Percentiles rank a stretch among this genome's conserved stretches.
Evolutionary conservation across 139 green algal species (phyloP).

Genomic region (Chlorella sp.): DNA sequence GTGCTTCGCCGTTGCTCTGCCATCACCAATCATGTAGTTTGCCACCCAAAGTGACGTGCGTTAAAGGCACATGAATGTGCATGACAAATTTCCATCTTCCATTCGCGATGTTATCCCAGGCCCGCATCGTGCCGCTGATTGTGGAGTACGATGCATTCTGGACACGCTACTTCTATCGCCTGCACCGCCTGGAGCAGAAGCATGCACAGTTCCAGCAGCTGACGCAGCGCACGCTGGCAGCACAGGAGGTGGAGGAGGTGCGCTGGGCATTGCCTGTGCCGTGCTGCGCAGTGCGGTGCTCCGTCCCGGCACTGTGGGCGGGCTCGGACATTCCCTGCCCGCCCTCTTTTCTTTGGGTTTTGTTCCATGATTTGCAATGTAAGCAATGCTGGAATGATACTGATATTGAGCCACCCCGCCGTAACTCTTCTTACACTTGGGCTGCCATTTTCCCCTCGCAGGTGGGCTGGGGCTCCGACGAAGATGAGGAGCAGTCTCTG

Average conservation of each 20-base stretch:
- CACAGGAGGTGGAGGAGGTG: constrained; percentile 27
- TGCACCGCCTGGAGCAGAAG: constrained; percentile 66
- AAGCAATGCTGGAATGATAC: too few species aligned
- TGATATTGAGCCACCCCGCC: too few species aligned
- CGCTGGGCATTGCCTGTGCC: not conserved
- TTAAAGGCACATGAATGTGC: too few species aligned
- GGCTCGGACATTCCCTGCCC: too few species aligned
- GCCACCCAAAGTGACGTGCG: too few species aligned
- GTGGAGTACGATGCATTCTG: constrained; percentile 94
- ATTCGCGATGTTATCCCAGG: too few species aligned
- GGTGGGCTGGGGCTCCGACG: not conserved
- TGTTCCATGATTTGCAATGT: too few species aligned
- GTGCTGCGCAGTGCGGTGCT: not conserved
- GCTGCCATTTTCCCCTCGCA: not conserved
- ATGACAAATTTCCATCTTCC: too few species aligned
- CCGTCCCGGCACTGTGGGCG: too few species aligned
- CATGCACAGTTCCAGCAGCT: constrained; percentile 33
- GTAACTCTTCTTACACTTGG: not conserved
- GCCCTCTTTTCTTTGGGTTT: too few species aligned
- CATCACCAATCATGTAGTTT: too few species aligned
- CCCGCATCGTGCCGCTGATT: constrained; percentile 90
- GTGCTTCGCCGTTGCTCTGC: too few species aligned
- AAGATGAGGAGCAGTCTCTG: not conserved
- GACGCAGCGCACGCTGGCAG: not conserved
- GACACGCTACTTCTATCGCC: constrained; percentile 93